Evolutionary conservation across 805 yeast species (phyloP), one percentile per base, ranked within the genome.

Genomic region (Ogataea nonfermentans): DNA sequence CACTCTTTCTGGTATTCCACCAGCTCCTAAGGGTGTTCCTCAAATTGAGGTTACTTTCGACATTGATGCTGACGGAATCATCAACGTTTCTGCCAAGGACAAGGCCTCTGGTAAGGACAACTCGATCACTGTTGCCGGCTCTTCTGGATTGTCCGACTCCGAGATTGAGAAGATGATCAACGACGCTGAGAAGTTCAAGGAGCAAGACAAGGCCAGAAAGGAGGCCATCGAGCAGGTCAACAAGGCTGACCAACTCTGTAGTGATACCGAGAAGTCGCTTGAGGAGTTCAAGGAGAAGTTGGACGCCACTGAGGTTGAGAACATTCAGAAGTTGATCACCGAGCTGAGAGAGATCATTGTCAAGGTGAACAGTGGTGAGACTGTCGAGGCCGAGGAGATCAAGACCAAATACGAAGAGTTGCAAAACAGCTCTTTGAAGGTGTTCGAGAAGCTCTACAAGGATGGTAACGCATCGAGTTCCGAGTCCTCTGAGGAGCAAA

Each of bases 1-100:
- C 73, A 89, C 95, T 48, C 78, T 89, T 60, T 74, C 93, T 51
- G 96, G 96, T 70, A 89, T 89, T 56, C 96, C 95, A 62, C 95
- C 95, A 53, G 93, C 93, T 56, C 90, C 93, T 68, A 85, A 85
- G 81, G 95, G 95, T 74, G 91, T 84, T 53, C 95, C 95, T 52
- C 95, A 85, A 74, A 84, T 85, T 62, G 95, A 85, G 74, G 97
- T 89, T 65, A 78, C 95, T 48, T 89, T 89, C 66, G 97, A 90
- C 71, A 85, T 89, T 63, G 97, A 89, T 68, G 95, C 97, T 51
- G 96, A 89, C 70, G 97, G 97, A 47, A 78, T 78, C 36, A 81
- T 85, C 61, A 84, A 85, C 63, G 93, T 85, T 32, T 75, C 84
- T 55, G 95, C 95, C 19, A 74, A 76, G 61, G 95, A 85, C 62